Percentiles rank a stretch among this genome's conserved stretches.
These are phyloP conservation scores for Allium cepa DNA, from an alignment of 106 monocot species.

Conservation along the genomic window DNA sequence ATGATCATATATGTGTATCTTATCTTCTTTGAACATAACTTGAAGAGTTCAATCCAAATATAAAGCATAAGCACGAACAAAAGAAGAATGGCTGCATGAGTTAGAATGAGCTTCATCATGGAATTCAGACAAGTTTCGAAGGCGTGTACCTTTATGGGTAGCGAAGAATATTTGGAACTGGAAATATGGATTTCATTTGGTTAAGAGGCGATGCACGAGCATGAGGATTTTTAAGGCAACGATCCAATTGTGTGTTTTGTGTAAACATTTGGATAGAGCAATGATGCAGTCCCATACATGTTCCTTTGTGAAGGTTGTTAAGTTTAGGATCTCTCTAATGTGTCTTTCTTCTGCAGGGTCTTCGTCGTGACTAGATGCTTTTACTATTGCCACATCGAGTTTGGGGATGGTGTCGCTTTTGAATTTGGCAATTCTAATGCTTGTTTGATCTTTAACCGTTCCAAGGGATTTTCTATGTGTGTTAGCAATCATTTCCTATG, in stretches of 20 bases:
- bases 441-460: conserved; percentile 60
- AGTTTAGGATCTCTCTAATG: conserved; percentile 52
- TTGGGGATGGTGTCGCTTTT: conserved; percentile 46
- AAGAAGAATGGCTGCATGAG: conserved; percentile 76
- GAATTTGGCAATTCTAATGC: conserved; percentile 54
- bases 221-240: conserved; percentile 66
- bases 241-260: conserved; percentile 66
- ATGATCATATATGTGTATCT: conserved; percentile 24
- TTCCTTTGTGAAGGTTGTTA: conserved; percentile 49
- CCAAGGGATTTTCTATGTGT: conserved; percentile 55
- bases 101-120: conserved; percentile 68
- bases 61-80: conserved; percentile 66
- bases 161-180: conserved; percentile 65
- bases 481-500: conserved; percentile 27
- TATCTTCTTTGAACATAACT: conserved; percentile 44
- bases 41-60: conserved; percentile 76
- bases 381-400: conserved; percentile 54
- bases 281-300: conserved; percentile 38
- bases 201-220: conserved; percentile 60
- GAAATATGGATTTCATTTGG: conserved; percentile 51
- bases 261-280: conserved; percentile 37
- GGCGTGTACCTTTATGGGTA: conserved; percentile 56
- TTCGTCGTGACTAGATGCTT: conserved; percentile 69
- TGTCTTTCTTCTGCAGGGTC: conserved; percentile 62
- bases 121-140: conserved; percentile 68